These are phyloP conservation scores for Lentinula boryana DNA, from an alignment of 768 basidiomycete genomes.

Conservation along the genomic window DNA sequence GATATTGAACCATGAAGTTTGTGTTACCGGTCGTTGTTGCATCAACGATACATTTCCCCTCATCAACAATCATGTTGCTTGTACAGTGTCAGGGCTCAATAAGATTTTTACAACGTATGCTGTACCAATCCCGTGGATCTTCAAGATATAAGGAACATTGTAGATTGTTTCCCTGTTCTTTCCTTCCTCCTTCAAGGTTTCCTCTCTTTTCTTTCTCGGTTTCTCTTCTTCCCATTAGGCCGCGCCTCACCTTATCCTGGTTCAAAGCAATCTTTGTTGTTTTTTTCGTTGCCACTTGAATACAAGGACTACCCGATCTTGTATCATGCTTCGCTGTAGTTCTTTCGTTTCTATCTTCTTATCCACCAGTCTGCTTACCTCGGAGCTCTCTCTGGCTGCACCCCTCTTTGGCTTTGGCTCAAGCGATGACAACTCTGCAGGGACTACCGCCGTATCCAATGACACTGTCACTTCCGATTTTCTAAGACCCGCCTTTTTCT, in stretches of 20 bases:
- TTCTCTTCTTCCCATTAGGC: not conserved
- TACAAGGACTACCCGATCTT: not conserved
- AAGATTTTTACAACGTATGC: no score
- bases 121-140: no score
- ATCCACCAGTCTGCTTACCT: not conserved
- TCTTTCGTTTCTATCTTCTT: not conserved
- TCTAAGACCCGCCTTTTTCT: conserved; percentile 27
- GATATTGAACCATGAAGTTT: no score
- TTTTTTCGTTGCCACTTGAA: not conserved
- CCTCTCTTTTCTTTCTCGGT: not conserved
- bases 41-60: no score
- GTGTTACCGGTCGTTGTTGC: no score
- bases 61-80: no score
- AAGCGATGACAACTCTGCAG: conserved; percentile 3
- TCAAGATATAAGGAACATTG: no score
- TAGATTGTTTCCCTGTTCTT: no score
- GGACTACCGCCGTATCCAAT: conserved; percentile 7
- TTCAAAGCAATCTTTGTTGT: not conserved
- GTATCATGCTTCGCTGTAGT: not conserved
- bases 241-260: not conserved
- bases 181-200: no score
- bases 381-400: not conserved
- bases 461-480: conserved; percentile 6
- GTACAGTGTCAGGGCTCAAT: no score
- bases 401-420: conserved; percentile 3